Conservation (phyloP, 306 rosid species). For the Medicago arabica region DNA sequence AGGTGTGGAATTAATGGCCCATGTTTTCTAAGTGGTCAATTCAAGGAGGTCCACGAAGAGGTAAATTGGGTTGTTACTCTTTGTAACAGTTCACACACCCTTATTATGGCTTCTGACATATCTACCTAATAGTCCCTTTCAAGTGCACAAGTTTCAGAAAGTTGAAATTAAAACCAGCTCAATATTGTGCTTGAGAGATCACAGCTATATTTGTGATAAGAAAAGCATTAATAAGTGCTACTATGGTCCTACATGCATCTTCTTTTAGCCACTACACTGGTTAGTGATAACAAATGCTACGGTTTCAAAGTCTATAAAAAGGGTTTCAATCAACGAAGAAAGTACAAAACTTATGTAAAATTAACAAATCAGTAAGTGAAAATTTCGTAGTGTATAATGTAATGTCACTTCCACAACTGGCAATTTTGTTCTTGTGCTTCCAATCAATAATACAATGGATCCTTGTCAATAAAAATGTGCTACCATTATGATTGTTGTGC, state of each 20-base stretch:
- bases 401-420: constrained; percentile 45
- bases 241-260: constrained; percentile 47
- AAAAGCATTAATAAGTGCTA: constrained; percentile 39
- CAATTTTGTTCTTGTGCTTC: constrained; percentile 47
- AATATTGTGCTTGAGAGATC: constrained; percentile 36
- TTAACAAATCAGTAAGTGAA: not conserved
- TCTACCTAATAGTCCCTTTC: constrained; percentile 49
- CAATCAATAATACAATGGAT: constrained; percentile 42
- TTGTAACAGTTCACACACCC: constrained; percentile 36
- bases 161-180: constrained; percentile 43
- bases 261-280: constrained; percentile 36
- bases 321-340: constrained; percentile 20
- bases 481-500: constrained; percentile 41
- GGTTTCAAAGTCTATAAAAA: constrained; percentile 36
- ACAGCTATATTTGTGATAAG: constrained; percentile 38
- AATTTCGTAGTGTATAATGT: constrained; percentile 25
- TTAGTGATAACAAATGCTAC: constrained; percentile 43
- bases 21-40: constrained; percentile 38
- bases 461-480: constrained; percentile 31
- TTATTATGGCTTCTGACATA: constrained; percentile 53
- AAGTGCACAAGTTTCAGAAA: constrained; percentile 42
- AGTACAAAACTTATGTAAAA: constrained; percentile 25
- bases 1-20: constrained; percentile 37
- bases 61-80: constrained; percentile 32
- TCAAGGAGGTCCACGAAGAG: constrained; percentile 39